phyloP scores from a whole-genome alignment of 768 basidiomycete genomes.

The Mrakia frigida region DNA sequence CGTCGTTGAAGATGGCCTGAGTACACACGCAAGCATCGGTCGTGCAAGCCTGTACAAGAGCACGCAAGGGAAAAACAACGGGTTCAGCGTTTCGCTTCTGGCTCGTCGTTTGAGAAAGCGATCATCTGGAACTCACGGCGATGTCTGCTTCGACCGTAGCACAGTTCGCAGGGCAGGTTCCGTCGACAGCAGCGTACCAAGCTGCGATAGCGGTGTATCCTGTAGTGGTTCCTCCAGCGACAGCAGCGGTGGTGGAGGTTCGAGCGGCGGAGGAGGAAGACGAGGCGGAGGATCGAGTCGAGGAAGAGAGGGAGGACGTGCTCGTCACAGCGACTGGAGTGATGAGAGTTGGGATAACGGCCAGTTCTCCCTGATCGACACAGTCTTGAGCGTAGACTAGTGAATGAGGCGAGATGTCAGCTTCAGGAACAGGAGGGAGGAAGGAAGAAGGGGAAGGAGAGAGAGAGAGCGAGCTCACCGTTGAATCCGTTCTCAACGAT shows the following conservation, averaged over 20 bases:
- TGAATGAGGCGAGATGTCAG: neutral
- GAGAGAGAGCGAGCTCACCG: neutral
- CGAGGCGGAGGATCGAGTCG: neutral
- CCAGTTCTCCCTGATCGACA: conserved; percentile 18
- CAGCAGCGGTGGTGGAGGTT: neutral
- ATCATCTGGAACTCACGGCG: neutral
- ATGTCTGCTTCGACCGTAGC: conserved; percentile 10
- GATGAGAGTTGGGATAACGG: neutral
- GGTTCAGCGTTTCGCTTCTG: neutral
- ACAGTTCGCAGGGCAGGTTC: conserved; percentile 20
- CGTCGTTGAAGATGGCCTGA: conserved; percentile 16
- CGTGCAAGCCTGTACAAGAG: neutral
- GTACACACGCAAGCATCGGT: conserved; percentile 25
- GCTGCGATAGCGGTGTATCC: conserved; percentile 8
- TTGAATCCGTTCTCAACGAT: conserved; percentile 10
- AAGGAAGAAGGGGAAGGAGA: neutral
- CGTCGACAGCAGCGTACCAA: conserved; percentile 15
- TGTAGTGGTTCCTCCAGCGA: neutral
- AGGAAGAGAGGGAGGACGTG: neutral
- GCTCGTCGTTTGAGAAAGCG: neutral
- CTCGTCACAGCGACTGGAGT: neutral
- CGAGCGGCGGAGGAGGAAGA: neutral
- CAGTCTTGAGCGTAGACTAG: conserved; percentile 25
- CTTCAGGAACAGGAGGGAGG: neutral
- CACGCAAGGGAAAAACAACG: neutral